Conservation (phyloP, 2,329 filamentous ascomycete species). For the Teratosphaeria zuluensis region DNA sequence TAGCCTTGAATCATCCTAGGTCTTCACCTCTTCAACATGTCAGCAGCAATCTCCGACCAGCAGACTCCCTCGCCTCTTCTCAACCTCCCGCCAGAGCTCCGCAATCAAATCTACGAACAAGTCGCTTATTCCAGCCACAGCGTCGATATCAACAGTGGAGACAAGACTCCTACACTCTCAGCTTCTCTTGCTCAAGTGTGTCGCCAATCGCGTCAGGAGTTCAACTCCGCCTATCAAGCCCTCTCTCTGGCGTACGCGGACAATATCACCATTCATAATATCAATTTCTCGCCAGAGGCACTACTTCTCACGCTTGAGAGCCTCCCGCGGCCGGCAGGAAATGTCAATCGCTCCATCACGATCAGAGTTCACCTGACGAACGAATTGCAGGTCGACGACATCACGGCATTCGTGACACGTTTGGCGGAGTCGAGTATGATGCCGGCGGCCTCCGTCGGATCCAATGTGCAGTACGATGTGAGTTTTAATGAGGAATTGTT, state of each 20-base stretch:
- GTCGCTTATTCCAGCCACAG: background rate
- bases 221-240: background rate
- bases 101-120: constrained; percentile 4
- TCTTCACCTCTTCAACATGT: background rate
- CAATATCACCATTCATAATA: constrained; percentile 3
- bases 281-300: constrained; percentile 1
- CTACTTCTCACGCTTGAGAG: background rate
- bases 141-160: background rate
- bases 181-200: constrained; percentile 1
- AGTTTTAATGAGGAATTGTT: background rate
- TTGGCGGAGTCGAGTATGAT: background rate
- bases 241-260: background rate
- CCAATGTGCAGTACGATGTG: background rate
- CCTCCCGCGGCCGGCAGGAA: background rate
- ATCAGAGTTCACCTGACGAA: constrained; percentile 1
- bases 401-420: background rate
- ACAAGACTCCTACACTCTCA: background rate
- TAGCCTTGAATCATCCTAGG: background rate
- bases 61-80: background rate
- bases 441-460: background rate
- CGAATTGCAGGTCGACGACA: background rate
- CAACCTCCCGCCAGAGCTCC: constrained; percentile 3
- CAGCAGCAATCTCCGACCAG: background rate
- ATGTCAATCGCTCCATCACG: background rate
- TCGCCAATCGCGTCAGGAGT: constrained; percentile 1